A percentile compares a stretch with the other conserved stretches of the same genome.
Conservation (phyloP, 352 stramenopile genomes). For the Phytophthora europaea region DNA sequence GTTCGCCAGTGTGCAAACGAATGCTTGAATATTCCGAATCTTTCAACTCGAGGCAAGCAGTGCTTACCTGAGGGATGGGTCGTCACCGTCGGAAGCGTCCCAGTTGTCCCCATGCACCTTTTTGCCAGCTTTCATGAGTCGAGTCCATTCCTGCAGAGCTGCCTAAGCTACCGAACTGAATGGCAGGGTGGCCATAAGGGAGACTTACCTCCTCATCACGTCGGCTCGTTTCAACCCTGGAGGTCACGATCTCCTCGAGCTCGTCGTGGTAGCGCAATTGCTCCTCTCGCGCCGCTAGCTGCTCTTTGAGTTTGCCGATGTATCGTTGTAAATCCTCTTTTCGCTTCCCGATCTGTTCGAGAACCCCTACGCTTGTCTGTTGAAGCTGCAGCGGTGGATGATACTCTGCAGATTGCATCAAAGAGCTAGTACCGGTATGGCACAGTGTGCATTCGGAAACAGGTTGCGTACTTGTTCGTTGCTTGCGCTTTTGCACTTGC, state of each 20-base stretch:
- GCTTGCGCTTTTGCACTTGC: constrained; percentile 41
- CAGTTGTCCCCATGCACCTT: constrained; percentile 76
- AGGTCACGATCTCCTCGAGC: constrained; percentile 74
- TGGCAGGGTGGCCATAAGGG: background rate
- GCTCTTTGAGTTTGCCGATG: constrained; percentile 57
- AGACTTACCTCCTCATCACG: constrained; percentile 53
- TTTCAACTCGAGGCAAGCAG: background rate
- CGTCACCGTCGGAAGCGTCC: constrained; percentile 46
- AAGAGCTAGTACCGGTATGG: background rate
- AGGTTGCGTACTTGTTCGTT: constrained; percentile 30
- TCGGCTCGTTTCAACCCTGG: constrained; percentile 56
- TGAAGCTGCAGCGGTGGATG: constrained; percentile 55
- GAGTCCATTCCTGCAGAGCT: constrained; percentile 61
- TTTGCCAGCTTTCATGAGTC: constrained; percentile 71
- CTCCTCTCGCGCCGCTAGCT: constrained; percentile 61
- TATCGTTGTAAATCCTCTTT: constrained; percentile 75
- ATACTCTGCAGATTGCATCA: constrained; percentile 40
- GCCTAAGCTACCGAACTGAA: constrained; percentile 4
- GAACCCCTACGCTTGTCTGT: constrained; percentile 36
- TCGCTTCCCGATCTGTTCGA: constrained; percentile 64
- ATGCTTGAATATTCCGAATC: background rate
- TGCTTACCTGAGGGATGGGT: constrained; percentile 53
- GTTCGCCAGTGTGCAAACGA: background rate
- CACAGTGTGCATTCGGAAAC: background rate
- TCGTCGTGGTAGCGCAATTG: constrained; percentile 72